Evolutionary conservation across 352 stramenopile species (phyloP).

Genomic region (Phytophthora fragariaefolia): DNA sequence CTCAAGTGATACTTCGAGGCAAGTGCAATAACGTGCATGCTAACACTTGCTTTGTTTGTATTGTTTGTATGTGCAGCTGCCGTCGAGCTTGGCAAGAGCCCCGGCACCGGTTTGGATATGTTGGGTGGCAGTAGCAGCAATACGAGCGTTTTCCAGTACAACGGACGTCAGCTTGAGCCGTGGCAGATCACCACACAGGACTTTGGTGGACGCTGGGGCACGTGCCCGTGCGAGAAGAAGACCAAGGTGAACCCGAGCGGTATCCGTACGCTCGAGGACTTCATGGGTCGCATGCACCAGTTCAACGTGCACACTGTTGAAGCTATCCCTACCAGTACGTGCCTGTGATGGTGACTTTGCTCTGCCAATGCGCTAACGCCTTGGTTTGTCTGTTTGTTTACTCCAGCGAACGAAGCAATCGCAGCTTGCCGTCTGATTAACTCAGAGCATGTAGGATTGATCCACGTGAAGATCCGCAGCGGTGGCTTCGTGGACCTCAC

Average conservation of each 20-base stretch:
- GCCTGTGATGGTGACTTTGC: conserved; percentile 1
- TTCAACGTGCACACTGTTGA: conserved; percentile 87
- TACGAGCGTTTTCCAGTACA: conserved; percentile 75
- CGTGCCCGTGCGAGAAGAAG: conserved; percentile 86
- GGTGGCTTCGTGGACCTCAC: conserved; percentile 87
- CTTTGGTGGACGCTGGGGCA: conserved; percentile 86
- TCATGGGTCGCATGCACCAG: conserved; percentile 78
- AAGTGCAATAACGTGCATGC: neutral
- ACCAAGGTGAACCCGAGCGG: conserved; percentile 83
- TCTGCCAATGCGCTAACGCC: conserved; percentile 26
- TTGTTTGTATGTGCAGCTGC: conserved; percentile 34
- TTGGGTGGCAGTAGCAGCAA: conserved; percentile 42
- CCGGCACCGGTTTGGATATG: conserved; percentile 37
- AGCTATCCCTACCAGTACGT: conserved; percentile 86
- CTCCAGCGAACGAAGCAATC: conserved; percentile 87
- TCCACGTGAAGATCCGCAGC: conserved; percentile 88
- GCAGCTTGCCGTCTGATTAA: conserved; percentile 76
- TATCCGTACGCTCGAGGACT: conserved; percentile 85
- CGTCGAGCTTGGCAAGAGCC: conserved; percentile 54
- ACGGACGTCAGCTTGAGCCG: conserved; percentile 76
- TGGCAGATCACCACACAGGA: conserved; percentile 90
- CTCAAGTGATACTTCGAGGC: neutral
- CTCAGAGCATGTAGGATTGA: conserved; percentile 84
- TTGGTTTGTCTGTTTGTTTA: conserved; percentile 8
- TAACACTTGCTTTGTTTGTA: neutral